Evolutionary conservation across 2,329 filamentous ascomycete species (phyloP).

Genomic region (Cryphonectria japonica): DNA sequence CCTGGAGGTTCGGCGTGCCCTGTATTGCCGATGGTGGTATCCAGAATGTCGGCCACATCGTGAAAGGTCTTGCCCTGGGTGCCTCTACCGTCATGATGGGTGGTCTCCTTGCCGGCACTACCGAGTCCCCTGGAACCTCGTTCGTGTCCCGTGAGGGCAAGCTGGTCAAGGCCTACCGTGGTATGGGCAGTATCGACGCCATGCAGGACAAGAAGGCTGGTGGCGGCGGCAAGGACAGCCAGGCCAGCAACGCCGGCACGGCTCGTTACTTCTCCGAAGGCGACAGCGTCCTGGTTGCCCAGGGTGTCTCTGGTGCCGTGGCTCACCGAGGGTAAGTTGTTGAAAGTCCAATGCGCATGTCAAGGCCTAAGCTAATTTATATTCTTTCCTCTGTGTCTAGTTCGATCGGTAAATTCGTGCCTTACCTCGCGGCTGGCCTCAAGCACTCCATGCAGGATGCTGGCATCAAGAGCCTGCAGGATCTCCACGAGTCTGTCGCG

Average conservation of each 20-base stretch:
- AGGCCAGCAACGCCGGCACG: constrained; percentile 89
- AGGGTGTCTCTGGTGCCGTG: constrained; percentile 89
- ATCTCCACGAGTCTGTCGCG: constrained; percentile 75
- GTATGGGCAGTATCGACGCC: constrained; percentile 98
- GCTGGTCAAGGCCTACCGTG: constrained; percentile 98
- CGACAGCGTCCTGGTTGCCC: constrained; percentile 90
- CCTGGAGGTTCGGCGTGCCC: constrained; percentile 90
- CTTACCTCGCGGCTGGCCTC: constrained; percentile 91
- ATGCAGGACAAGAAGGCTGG: constrained; percentile 99
- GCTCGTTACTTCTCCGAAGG: constrained; percentile 98
- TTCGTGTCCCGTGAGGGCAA: constrained; percentile 96
- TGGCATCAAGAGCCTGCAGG: constrained; percentile 78
- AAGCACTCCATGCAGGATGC: constrained; percentile 98
- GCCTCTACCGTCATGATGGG: constrained; percentile 99
- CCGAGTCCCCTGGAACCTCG: constrained; percentile 94
- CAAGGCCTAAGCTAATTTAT: constrained; percentile 37
- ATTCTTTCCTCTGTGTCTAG: constrained; percentile 40
- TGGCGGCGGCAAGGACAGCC: constrained; percentile 69
- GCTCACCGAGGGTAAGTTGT: constrained; percentile 69
- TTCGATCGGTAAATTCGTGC: constrained; percentile 91
- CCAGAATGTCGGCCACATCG: constrained; percentile 98
- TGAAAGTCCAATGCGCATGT: not conserved
- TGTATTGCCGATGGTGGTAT: constrained; percentile 98
- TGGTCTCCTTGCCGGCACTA: constrained; percentile 93
- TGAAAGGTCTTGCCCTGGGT: constrained; percentile 94